Base-by-base conservation (phyloP, 345 rosid genomes). In the Salix arbutifolia region DNA sequence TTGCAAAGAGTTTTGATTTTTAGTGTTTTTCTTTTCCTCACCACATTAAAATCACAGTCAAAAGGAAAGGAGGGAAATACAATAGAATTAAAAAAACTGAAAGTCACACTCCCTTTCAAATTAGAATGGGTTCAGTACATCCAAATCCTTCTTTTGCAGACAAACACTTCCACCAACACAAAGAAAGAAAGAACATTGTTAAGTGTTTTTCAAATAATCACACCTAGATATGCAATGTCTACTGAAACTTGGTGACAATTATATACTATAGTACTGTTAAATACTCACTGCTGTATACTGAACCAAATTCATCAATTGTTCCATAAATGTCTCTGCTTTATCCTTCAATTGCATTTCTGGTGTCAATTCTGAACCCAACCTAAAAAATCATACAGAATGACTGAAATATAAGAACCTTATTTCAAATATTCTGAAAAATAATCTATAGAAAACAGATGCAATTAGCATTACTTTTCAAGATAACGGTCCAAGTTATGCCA, bases 401-500 rank as follows among this genome's bases (percentile, higher is more conserved):
- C 65, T 73, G 73, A 76, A 80, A 72, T 60, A 23, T 79, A 40
- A 79, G 44, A 79, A 53, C 12, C 28, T 62, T 8, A 25, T 44
- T 52, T 21, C 31, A 52, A 37, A 30, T 65, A 58, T 23, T 12
- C 19, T 14, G 33, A 71, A 71, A 8, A 70, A 30, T 6, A 68
- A 74, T 52, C 78, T 69, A 74, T 74, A 81, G 50, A 16, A 56
- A 69, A 56, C 38, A 86, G 72, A 82, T 71, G 79, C 38, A 21
- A 68, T 72, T 37, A 18, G 30, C 78, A 83, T 87, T 88, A 94
- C 99, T 91, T 96, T 65, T 90, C 97, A 78, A 96, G 93, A 79
- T 90, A 93, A 37, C 99, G 98, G 50, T 93, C 93, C 81, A 93
- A 84, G 83, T 91, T 90, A 89, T 96, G 99, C 94, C 92, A 96